phyloP scores from a whole-genome alignment of 108 stramenopile species.

The Aurantiochytrium sp. region DNA sequence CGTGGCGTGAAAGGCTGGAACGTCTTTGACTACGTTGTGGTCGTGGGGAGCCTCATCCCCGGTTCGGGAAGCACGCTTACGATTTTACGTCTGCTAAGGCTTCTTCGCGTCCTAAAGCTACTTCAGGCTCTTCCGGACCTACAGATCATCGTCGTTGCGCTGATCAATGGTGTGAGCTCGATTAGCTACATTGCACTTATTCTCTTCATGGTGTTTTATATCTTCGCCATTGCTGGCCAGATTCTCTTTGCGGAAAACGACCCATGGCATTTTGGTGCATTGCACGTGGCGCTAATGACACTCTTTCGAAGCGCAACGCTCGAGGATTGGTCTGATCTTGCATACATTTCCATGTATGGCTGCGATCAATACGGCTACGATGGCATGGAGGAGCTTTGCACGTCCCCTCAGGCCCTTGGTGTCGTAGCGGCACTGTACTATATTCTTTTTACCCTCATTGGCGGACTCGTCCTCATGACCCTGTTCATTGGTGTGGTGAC shows the following conservation, averaged over 20 bases:
- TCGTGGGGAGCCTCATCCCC: constrained; percentile 19
- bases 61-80: constrained; percentile 5
- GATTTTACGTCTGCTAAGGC: constrained; percentile 34
- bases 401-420: neutral
- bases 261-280: constrained; percentile 28
- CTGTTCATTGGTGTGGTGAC: constrained; percentile 42
- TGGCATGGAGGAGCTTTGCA: neutral
- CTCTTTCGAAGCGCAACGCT: constrained; percentile 32
- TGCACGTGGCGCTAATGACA: constrained; percentile 32
- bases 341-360: constrained; percentile 26
- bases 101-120: constrained; percentile 39
- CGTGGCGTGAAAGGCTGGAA: constrained; percentile 14
- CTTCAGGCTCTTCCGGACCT: constrained; percentile 36
- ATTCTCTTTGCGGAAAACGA: constrained; percentile 29
- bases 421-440: constrained; percentile 24
- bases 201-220: constrained; percentile 38
- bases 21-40: constrained; percentile 32
- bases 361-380: constrained; percentile 24
- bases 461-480: constrained; percentile 38
- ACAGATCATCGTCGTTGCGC: constrained; percentile 34
- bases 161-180: constrained; percentile 20
- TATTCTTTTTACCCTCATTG: constrained; percentile 26
- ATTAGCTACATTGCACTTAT: constrained; percentile 36
- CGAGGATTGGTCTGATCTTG: constrained; percentile 41
- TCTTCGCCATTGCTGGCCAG: constrained; percentile 30